Conservation (phyloP, 345 rosid species). For the Citrus reticulata region DNA sequence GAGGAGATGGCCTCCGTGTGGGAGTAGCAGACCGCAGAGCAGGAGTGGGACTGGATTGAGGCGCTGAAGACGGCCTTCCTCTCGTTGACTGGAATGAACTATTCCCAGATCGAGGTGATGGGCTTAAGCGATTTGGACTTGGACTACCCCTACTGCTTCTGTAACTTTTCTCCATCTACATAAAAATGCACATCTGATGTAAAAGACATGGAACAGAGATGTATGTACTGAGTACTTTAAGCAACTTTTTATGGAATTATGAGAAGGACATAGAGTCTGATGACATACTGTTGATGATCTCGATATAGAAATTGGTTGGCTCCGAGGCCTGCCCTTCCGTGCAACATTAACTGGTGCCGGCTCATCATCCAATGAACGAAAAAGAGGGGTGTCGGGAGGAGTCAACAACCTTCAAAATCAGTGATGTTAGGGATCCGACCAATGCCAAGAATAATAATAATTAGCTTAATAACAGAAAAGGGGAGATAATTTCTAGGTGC, state of each 20-base stretch:
- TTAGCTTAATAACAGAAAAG: not conserved
- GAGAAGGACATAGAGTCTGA: not conserved
- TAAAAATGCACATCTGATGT: not conserved
- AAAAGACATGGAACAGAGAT: not conserved
- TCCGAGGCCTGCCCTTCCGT: slow-evolving; percentile 79
- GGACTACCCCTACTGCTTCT: slow-evolving; percentile 93
- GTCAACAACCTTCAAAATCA: slow-evolving; percentile 79
- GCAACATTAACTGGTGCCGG: slow-evolving; percentile 50
- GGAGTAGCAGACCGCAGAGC: slow-evolving; percentile 57
- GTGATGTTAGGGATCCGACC: slow-evolving; percentile 26
- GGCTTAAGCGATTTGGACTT: slow-evolving; percentile 92
- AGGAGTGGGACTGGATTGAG: slow-evolving; percentile 66
- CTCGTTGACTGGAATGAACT: slow-evolving; percentile 63
- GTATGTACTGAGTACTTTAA: not conserved
- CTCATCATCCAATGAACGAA: slow-evolving; percentile 88
- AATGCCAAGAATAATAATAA: slow-evolving; percentile 18
- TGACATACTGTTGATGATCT: slow-evolving; percentile 86
- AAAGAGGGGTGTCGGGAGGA: slow-evolving; percentile 98
- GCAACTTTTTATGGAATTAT: not conserved
- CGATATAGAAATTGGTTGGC: slow-evolving; percentile 87
- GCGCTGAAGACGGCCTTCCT: slow-evolving; percentile 82
- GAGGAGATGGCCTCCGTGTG: slow-evolving; percentile 69
- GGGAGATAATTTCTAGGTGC: not conserved
- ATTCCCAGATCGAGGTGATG: slow-evolving; percentile 73
- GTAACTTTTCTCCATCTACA: slow-evolving; percentile 91